Conservation (phyloP, 192 early-diverging fungal species). For the Funneliformis geosporum region DNA sequence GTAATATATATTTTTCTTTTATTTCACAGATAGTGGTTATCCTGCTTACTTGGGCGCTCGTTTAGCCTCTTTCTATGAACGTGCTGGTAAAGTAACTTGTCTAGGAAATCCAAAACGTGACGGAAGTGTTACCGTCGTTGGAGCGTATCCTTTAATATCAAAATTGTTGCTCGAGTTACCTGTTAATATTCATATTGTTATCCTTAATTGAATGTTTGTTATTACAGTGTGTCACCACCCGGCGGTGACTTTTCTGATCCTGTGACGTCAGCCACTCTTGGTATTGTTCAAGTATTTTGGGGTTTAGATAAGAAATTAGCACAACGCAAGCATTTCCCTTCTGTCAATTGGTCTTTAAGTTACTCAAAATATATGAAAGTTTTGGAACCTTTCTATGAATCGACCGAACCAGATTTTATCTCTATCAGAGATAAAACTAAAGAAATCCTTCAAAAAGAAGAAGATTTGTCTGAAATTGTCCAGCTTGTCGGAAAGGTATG, state of each 20-base stretch:
- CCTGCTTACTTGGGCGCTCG: slow-evolving; percentile 98
- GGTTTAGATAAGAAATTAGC: slow-evolving; percentile 99
- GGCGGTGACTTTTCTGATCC: slow-evolving; percentile 99
- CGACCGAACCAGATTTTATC: slow-evolving; percentile 92
- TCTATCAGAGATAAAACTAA: slow-evolving; percentile 89
- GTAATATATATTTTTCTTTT: neutral
- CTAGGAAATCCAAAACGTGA: slow-evolving; percentile 91
- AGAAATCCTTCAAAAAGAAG: slow-evolving; percentile 98
- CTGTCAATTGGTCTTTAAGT: slow-evolving; percentile 97
- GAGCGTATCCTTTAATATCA: slow-evolving; percentile 64
- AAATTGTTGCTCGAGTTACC: neutral
- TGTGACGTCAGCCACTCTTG: slow-evolving; percentile 92
- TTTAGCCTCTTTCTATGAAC: slow-evolving; percentile 99
- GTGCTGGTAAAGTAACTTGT: slow-evolving; percentile 97
- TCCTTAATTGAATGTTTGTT: neutral
- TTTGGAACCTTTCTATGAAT: slow-evolving; percentile 94
- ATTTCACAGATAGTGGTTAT: slow-evolving; percentile 84
- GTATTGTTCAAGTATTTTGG: slow-evolving; percentile 99
- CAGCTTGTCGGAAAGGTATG: slow-evolving; percentile 96
- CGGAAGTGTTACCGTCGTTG: slow-evolving; percentile 96
- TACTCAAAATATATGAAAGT: slow-evolving; percentile 99
- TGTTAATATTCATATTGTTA: neutral
- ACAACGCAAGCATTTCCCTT: slow-evolving; percentile 99
- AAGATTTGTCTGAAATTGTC: slow-evolving; percentile 98
- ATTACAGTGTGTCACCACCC: slow-evolving; percentile 89